Conservation (phyloP, 345 rosid species). For the Dimocarpus longan region DNA sequence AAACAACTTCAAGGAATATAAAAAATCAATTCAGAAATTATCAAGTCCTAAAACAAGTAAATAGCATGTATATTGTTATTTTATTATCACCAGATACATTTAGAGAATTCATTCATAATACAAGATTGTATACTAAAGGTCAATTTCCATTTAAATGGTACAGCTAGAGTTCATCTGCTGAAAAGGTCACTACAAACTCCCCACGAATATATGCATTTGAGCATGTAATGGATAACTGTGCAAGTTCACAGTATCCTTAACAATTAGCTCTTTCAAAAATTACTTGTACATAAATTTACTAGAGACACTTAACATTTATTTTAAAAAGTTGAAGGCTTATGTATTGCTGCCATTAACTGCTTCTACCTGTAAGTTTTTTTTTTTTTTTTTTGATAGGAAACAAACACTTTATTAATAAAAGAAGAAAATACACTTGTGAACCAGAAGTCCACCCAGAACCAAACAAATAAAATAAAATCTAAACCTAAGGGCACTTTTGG, state of each 20-base stretch:
- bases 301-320: slow-evolving; percentile 3
- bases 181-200: slow-evolving; percentile 8
- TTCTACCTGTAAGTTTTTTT: neutral
- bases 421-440: too few species aligned
- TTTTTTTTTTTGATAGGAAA: too few species aligned
- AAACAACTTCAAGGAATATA: neutral
- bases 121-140: neutral
- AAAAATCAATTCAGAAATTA: neutral
- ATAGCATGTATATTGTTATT: neutral
- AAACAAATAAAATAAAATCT: too few species aligned
- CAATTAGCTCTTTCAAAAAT: neutral
- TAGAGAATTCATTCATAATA: neutral
- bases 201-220: neutral
- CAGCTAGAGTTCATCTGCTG: neutral
- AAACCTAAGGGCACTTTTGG: too few species aligned
- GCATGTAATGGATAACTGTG: neutral
- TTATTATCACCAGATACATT: neutral
- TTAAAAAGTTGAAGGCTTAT: neutral
- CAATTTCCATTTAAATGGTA: neutral
- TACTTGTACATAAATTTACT: neutral
- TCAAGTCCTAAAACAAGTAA: neutral
- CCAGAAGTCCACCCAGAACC: too few species aligned
- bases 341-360: neutral
- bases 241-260: neutral
- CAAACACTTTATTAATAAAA: too few species aligned